Evolutionary conservation across 1,284 basidiomycete species (phyloP), one percentile per base, ranked within the genome.

Genomic region (Moesziomyces sp.): DNA sequence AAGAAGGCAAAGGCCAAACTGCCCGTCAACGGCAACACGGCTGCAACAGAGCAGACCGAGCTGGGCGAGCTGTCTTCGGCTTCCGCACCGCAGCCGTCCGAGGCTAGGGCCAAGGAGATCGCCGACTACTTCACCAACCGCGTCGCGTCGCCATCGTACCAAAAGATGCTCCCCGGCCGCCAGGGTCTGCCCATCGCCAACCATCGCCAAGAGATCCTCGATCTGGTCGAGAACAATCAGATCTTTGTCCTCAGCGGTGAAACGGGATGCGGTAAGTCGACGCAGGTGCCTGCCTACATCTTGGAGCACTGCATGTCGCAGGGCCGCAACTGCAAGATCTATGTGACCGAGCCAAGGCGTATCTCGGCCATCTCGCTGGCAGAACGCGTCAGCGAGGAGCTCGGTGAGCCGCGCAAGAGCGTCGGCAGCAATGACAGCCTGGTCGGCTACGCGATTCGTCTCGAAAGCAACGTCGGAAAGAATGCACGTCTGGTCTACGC

Each of bases 201-300:
- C 18, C 95, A 93, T 85, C 89, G 93, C 30, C 84, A 91, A 5
- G 85, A 89, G 48, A 97, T 99, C 55, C 86, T 93, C 21, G 86
- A 89, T 6, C 88, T 88, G 0, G 86, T 99, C 47, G 90, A 92
- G 49, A 85, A 87, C n/a, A 90, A 90, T 6, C 95, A 97, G 80
- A 89, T 97, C 18, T 87, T 98, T 43, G 94, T 99, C 0, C 87
- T 99, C 0, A 96, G 94, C 79, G 97, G 97, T 46, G 97, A 99
- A 86, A 99, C 97, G 5, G 97, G 97, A 77, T 99, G 94, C 80
- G 97, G 96, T 16, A 99, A 99, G 86, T 97, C 95, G 1, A 99
- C 97, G 0, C 97, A 99, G 86, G 89, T 99, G 4, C 97, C 97
- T 1, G 89, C 93, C 0, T 99, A 94, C 86, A 92, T 99, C 65